Evolutionary conservation across 768 basidiomycete species (phyloP).

Genomic region (Pisolithus sp.): DNA sequence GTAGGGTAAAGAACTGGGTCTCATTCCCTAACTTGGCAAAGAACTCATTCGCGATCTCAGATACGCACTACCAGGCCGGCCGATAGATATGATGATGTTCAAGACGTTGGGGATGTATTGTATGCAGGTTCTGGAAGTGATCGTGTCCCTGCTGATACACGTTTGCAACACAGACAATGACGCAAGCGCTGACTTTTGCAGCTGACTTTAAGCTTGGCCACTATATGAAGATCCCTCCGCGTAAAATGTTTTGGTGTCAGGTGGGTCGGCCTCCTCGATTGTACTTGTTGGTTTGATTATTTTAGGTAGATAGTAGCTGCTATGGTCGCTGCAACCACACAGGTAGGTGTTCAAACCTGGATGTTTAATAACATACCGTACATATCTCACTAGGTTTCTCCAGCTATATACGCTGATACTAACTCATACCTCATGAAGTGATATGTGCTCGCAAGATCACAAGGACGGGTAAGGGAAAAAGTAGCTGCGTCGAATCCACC

Average conservation of each 20-base stretch:
- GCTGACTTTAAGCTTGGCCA: constrained; percentile 77
- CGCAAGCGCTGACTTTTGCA: constrained; percentile 58
- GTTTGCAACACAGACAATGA: constrained; percentile 20
- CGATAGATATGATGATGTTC: constrained; percentile 82
- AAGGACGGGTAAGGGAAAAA: constrained; percentile 27
- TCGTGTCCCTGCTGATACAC: background rate
- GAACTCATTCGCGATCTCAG: constrained; percentile 4
- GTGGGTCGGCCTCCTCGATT: constrained; percentile 22
- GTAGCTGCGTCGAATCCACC: background rate
- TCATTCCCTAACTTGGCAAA: background rate
- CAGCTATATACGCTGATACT: background rate
- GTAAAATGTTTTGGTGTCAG: constrained; percentile 67
- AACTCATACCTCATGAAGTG: constrained; percentile 25
- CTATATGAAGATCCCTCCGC: constrained; percentile 57
- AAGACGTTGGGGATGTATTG: constrained; percentile 78
- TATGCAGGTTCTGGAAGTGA: constrained; percentile 5
- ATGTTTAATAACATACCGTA: constrained; percentile 58
- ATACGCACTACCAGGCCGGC: constrained; percentile 70
- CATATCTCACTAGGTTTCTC: constrained; percentile 8
- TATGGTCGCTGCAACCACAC: constrained; percentile 62
- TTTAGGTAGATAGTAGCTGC: constrained; percentile 50
- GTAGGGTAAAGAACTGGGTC: constrained; percentile 41
- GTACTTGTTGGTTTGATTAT: background rate
- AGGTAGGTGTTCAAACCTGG: constrained; percentile 71
- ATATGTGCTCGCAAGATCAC: constrained; percentile 41